phyloP scores from a whole-genome alignment of 768 basidiomycete species.

The Saitozyma sp. region DNA sequence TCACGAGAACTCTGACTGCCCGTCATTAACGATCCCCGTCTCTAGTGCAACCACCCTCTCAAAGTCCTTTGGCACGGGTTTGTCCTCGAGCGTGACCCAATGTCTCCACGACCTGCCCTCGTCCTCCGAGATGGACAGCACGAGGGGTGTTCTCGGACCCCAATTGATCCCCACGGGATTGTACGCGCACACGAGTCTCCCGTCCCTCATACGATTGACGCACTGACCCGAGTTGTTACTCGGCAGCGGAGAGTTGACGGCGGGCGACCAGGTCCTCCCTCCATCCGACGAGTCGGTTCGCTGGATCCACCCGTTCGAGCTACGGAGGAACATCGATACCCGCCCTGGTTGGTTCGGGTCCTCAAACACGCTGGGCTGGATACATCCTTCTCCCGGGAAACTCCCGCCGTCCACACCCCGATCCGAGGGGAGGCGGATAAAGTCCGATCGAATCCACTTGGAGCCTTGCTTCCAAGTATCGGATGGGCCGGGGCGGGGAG shows the following conservation, averaged over 20 bases:
- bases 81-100: conserved; percentile 26
- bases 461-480: conserved; percentile 14
- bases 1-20: conserved; percentile 25
- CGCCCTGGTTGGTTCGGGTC: not conserved
- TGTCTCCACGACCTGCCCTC: conserved; percentile 21
- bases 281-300: conserved; percentile 18
- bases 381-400: conserved; percentile 25
- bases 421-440: conserved; percentile 17
- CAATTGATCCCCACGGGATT: conserved; percentile 13
- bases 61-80: conserved; percentile 9
- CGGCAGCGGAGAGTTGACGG: conserved; percentile 11
- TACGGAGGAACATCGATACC: conserved; percentile 13
- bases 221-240: conserved; percentile 29
- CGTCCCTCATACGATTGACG: conserved; percentile 6
- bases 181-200: conserved; percentile 11
- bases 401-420: conserved; percentile 9
- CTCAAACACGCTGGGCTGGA: conserved; percentile 22
- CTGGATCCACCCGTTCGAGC: conserved; percentile 7
- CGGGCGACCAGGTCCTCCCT: conserved; percentile 21
- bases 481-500: conserved; percentile 12
- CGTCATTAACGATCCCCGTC: conserved; percentile 25
- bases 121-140: conserved; percentile 13
- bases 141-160: conserved; percentile 25
- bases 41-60: conserved; percentile 15
- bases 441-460: conserved; percentile 9